Evolutionary conservation across 257 asterid species (phyloP).

Genomic region (Jacaranda copaia): DNA sequence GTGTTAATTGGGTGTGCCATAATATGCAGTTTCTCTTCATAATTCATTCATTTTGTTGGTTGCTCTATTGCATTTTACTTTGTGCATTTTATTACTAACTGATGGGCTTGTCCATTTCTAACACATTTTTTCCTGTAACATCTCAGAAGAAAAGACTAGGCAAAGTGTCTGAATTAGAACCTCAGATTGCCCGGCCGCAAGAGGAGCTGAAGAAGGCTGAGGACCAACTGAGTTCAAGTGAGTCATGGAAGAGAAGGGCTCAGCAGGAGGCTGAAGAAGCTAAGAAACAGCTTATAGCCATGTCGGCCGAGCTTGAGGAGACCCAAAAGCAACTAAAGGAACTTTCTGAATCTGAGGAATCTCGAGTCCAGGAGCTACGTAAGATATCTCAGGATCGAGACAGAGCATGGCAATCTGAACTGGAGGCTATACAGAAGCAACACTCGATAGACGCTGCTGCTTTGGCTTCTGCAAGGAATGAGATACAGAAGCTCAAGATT

Average conservation of each 20-base stretch:
- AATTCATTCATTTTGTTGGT: neutral
- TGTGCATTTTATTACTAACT: constrained; percentile 5
- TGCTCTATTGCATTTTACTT: neutral
- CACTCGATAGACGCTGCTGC: constrained; percentile 74
- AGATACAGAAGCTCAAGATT: constrained; percentile 74
- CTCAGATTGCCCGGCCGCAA: constrained; percentile 69
- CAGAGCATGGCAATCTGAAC: constrained; percentile 82
- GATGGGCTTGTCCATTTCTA: neutral
- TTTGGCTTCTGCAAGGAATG: constrained; percentile 69
- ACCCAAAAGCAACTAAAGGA: constrained; percentile 72
- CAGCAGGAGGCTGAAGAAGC: constrained; percentile 78
- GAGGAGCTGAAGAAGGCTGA: constrained; percentile 76
- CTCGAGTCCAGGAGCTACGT: constrained; percentile 73
- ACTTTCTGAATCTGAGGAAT: constrained; percentile 77
- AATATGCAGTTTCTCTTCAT: neutral
- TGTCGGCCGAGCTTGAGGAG: constrained; percentile 68
- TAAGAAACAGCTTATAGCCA: constrained; percentile 60
- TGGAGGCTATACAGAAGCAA: constrained; percentile 84
- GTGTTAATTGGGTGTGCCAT: neutral
- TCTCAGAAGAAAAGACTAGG: constrained; percentile 65
- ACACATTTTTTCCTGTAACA: neutral
- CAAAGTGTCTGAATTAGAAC: constrained; percentile 63
- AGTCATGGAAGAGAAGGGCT: constrained; percentile 65
- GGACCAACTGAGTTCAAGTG: constrained; percentile 74
- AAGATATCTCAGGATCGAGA: constrained; percentile 87